Conservation (phyloP, 192 early-diverging fungal genomes). For the Mortierella alpina region DNA sequence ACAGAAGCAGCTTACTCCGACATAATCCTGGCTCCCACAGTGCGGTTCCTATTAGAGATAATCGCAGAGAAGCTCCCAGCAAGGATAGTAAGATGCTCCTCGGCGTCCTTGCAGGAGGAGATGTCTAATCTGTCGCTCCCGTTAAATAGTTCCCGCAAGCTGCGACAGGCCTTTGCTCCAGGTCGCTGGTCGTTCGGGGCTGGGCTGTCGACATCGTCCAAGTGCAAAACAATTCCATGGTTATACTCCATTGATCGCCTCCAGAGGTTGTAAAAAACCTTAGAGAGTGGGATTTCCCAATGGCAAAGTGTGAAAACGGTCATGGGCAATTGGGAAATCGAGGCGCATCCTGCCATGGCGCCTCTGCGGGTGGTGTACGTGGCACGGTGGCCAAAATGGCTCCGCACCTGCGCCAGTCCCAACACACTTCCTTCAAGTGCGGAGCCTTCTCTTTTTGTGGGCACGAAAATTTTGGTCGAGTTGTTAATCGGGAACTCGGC, state of each 20-base stretch:
- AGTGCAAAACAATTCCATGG: background rate
- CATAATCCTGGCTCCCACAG: too few relatives aligned
- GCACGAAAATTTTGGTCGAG: background rate
- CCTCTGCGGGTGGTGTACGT: conserved; percentile 14
- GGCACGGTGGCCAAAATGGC: conserved; percentile 10
- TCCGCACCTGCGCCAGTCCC: conserved; percentile 15
- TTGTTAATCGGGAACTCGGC: conserved; percentile 9
- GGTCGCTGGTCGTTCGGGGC: too few relatives aligned
- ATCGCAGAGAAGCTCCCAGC: too few relatives aligned
- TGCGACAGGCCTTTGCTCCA: too few relatives aligned
- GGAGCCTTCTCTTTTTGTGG: background rate
- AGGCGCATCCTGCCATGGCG: background rate
- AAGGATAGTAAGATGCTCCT: too few relatives aligned
- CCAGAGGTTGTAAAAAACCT: conserved; percentile 5
- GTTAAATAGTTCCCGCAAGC: too few relatives aligned
- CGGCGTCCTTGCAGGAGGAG: too few relatives aligned
- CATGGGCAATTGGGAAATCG: background rate
- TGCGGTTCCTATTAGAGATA: too few relatives aligned
- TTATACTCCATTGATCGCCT: background rate
- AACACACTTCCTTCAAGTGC: background rate
- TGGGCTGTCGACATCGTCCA: conserved; percentile 2
- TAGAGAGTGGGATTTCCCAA: background rate
- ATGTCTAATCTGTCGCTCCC: too few relatives aligned
- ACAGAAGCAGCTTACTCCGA: too few relatives aligned
- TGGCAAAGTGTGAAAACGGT: conserved; percentile 3